Base-by-base conservation (phyloP, 176 grass and related monocot species). In the Saccharum officinarum region DNA sequence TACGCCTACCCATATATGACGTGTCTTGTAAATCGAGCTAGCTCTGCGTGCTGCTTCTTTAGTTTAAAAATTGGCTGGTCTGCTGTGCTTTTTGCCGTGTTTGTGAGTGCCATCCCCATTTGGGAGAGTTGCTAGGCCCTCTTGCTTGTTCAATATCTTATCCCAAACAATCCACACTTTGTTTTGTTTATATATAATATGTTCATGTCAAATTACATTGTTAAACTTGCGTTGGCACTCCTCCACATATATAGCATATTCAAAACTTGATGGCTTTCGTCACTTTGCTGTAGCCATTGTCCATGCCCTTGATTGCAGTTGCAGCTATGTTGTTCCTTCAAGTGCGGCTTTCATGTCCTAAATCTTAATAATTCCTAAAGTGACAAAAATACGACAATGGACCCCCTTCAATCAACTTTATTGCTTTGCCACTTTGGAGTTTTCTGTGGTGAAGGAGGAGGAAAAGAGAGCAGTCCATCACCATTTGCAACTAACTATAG, bases 361-460 rank as follows among this genome's bases (percentile, higher is more conserved):
- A 61, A 28, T 22, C 86, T 64, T 82, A 82, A 76, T 77, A 87
- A 76, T 38, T 77, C 62, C 26, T 46, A 62, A 87, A 87, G 79
- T 60, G 71, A 47, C 31, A 23, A 50, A 57, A 76, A 52, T 33
- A 33, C 45, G 52, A 17, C 25, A 82, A 11, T 64, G 36, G 49
- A 6, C 11, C 26, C 55, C 22, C 20, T n/a, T 59, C 54, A n/a
- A 77, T 57, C 69, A 17, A 22, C 72, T 87, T 77, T 61, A 15
- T 70, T 70, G 33, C 20, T 83, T 63, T 88, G 33, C 30, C 23
- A 42, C 47, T 66, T 72, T 79, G 30, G 31, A 31, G 30, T 83
- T 78, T 47, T 26, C 78, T 77, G 22, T 67, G 30, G 77, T 76
- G 59, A 69, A 76, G 71, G 8, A 39, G 3, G 16, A 62, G 8